These are phyloP conservation scores for Chaetomium tenue DNA, from an alignment of 495 filamentous ascomycete species.

Conservation along the genomic window DNA sequence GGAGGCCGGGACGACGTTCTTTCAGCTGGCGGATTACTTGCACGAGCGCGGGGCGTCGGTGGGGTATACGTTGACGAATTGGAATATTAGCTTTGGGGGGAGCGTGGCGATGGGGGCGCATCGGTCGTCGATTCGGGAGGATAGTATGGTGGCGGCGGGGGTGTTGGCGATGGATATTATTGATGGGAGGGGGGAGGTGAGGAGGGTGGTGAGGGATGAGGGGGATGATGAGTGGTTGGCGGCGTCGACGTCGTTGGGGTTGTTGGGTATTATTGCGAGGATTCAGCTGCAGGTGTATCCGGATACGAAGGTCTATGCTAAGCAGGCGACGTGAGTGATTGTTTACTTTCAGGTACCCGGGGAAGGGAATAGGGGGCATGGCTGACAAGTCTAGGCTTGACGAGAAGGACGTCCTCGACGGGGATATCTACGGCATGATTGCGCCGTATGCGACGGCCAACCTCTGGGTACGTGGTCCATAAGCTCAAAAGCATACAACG, in stretches of 20 bases:
- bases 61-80: constrained; percentile 52
- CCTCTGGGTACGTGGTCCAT: constrained; percentile 42
- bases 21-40: constrained; percentile 51
- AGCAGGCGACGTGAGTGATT: constrained; percentile 44
- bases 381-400: constrained; percentile 32
- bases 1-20: constrained; percentile 51
- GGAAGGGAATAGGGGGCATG: neutral
- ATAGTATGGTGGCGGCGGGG: constrained; percentile 52
- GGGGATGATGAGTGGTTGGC: constrained; percentile 49
- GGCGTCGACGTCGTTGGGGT: constrained; percentile 48
- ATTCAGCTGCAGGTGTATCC: constrained; percentile 49
- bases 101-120: constrained; percentile 53
- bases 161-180: constrained; percentile 50
- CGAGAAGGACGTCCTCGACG: constrained; percentile 48
- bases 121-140: constrained; percentile 46
- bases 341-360: neutral
- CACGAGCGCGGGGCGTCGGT: constrained; percentile 45
- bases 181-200: constrained; percentile 44
- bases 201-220: constrained; percentile 42
- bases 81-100: constrained; percentile 54
- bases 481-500: neutral
- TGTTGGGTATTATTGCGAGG: constrained; percentile 47
- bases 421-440: constrained; percentile 50
- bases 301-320: constrained; percentile 50
- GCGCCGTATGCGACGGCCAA: constrained; percentile 52